Percentiles rank a stretch among this genome's conserved stretches.
These are phyloP conservation scores for Hippophae rhamnoides DNA, from an alignment of 306 rosid species.

Conservation along the genomic window DNA sequence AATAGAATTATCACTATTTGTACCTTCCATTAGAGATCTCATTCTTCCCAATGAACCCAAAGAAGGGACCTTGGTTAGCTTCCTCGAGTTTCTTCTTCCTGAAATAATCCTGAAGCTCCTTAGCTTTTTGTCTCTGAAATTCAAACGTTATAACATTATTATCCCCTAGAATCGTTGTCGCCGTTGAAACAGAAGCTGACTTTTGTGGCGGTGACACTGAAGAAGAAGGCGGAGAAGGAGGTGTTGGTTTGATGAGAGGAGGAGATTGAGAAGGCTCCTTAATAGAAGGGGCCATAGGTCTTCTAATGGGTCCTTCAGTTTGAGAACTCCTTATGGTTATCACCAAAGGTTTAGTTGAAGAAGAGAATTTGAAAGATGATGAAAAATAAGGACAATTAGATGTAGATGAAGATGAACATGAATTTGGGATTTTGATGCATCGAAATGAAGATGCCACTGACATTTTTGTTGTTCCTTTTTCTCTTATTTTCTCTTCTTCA, in stretches of 20 bases:
- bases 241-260: conserved; percentile 46
- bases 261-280: conserved; percentile 53
- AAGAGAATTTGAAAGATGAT: conserved; percentile 31
- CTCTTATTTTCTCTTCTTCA: too few species aligned
- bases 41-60: conserved; percentile 83
- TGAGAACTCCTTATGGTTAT: conserved; percentile 57
- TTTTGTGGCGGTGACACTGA: not conserved
- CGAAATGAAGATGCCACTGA: conserved; percentile 68
- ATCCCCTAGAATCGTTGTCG: conserved; percentile 25
- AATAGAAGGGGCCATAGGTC: conserved; percentile 74
- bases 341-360: conserved; percentile 33
- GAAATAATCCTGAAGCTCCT: conserved; percentile 88
- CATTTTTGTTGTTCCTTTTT: conserved; percentile 29
- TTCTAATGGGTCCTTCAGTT: conserved; percentile 82
- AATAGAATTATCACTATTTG: not conserved
- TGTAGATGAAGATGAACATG: conserved; percentile 30
- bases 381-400: conserved; percentile 26
- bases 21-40: conserved; percentile 92
- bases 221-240: conserved; percentile 36
- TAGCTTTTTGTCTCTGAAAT: conserved; percentile 96
- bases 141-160: conserved; percentile 55
- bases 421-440: conserved; percentile 53
- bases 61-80: conserved; percentile 63
- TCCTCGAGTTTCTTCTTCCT: conserved; percentile 83
- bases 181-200: conserved; percentile 16